Percentiles rank a stretch among this genome's conserved stretches.
Evolutionary conservation across 2,329 filamentous ascomycete genomes (phyloP).

Genomic region (Trichoderma semiorbis): DNA sequence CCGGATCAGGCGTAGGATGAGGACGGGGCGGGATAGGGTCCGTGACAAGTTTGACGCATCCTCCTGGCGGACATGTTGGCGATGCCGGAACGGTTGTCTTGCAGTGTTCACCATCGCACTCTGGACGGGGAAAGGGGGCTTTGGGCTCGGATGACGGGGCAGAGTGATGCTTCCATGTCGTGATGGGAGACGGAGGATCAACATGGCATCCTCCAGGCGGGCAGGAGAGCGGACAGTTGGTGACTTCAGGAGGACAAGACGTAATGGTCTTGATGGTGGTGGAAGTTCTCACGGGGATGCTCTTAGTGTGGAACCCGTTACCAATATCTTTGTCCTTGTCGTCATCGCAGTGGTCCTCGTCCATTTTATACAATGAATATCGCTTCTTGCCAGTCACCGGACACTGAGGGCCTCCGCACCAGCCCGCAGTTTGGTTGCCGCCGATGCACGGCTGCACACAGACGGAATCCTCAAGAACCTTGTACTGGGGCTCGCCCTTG

Average conservation of each 20-base stretch:
- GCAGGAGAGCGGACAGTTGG: constrained; percentile 23
- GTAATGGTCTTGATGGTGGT: constrained; percentile 23
- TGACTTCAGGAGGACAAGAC: constrained; percentile 51
- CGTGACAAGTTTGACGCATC: not conserved
- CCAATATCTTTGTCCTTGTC: not conserved
- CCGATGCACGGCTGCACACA: constrained; percentile 25
- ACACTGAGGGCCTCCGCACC: constrained; percentile 26
- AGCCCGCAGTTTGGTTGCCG: constrained; percentile 20
- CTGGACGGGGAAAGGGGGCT: not conserved
- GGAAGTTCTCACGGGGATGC: not conserved
- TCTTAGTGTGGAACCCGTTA: not conserved
- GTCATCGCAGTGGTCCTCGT: constrained; percentile 8
- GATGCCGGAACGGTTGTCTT: not conserved
- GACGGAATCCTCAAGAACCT: constrained; percentile 21
- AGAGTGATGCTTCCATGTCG: not conserved
- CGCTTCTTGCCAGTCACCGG: constrained; percentile 14
- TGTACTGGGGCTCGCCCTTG: constrained; percentile 13
- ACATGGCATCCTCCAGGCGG: not conserved
- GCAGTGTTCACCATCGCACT: not conserved
- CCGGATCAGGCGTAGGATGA: not conserved
- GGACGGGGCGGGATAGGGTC: not conserved
- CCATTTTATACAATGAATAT: constrained; percentile 22
- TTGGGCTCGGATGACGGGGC: not conserved
- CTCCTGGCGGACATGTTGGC: not conserved
- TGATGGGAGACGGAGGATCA: not conserved